These are phyloP conservation scores for Gentiana dahurica DNA, from an alignment of 257 asterid genomes.

Conservation along the genomic window DNA sequence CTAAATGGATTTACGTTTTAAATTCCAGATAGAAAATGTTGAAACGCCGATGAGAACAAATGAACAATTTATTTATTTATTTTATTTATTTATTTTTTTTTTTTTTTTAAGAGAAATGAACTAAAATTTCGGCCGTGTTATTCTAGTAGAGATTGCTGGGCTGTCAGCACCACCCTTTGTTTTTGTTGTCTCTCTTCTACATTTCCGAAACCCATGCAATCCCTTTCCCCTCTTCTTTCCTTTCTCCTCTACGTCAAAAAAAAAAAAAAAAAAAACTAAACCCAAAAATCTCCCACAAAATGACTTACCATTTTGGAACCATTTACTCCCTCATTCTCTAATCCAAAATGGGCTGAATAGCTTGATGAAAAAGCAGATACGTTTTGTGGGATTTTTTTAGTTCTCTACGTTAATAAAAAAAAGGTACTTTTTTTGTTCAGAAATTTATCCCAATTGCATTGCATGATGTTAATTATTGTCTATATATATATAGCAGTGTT, in stretches of 20 bases:
- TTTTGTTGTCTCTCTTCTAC: constrained; percentile 5
- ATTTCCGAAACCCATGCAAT: constrained; percentile 26
- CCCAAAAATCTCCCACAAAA: constrained; percentile 7
- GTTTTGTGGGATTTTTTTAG: too few species aligned
- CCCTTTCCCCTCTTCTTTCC: constrained; percentile 12
- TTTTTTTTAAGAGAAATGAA: too few species aligned
- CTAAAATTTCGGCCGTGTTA: constrained; percentile 14
- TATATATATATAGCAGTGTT: too few species aligned
- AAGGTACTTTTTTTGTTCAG: neutral
- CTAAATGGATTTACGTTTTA: too few species aligned
- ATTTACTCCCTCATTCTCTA: neutral
- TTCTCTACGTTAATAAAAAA: neutral
- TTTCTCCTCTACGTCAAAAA: constrained; percentile 4
- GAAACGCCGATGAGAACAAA: too few species aligned
- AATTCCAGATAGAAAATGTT: too few species aligned
- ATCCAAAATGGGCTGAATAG: constrained; percentile 5
- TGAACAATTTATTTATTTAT: too few species aligned
- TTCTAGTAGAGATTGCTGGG: constrained; percentile 8
- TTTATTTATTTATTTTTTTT: too few species aligned
- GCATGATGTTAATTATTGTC: too few species aligned
- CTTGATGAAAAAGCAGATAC: too few species aligned
- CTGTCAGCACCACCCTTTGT: constrained; percentile 4
- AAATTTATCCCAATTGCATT: too few species aligned
- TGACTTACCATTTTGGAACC: constrained; percentile 12
- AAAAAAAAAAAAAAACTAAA: neutral